These are phyloP conservation scores for Polyrhizophydium stewartii DNA, from an alignment of 371 early-diverging fungal species.

Conservation along the genomic window DNA sequence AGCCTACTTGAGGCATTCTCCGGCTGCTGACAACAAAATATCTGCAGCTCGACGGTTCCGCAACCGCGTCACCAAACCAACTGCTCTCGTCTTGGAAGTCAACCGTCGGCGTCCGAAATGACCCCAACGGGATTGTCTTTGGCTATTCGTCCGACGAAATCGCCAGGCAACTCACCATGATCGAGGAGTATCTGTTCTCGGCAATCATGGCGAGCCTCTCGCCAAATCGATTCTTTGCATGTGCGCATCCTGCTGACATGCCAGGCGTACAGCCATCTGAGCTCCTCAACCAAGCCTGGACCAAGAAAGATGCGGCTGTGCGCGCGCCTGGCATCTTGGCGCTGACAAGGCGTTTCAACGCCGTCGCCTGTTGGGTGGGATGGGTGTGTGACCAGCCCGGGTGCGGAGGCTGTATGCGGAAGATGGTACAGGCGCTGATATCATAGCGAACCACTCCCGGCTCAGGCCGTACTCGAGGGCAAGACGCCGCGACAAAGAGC, in stretches of 20 bases:
- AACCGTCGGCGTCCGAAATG: background rate
- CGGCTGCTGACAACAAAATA: too few species aligned
- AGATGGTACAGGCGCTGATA: too few species aligned
- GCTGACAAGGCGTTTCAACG: conserved; percentile 51
- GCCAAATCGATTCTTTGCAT: background rate
- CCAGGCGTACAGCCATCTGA: conserved; percentile 38
- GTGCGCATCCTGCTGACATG: background rate
- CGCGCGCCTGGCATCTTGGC: conserved; percentile 29
- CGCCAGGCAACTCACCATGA: conserved; percentile 62
- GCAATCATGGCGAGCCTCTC: conserved; percentile 34
- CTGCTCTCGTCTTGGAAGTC: background rate
- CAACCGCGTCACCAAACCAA: background rate
- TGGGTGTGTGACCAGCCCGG: conserved; percentile 16
- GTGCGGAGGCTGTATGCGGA: too few species aligned
- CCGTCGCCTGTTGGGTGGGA: conserved; percentile 39
- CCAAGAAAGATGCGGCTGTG: conserved; percentile 11
- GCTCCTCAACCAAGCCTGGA: conserved; percentile 51
- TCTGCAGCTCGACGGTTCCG: background rate
- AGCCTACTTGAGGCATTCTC: too few species aligned
- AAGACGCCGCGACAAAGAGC: conserved; percentile 18
- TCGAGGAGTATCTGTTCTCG: conserved; percentile 54
- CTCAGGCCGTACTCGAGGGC: conserved; percentile 16
- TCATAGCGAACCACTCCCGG: too few species aligned
- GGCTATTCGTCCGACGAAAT: conserved; percentile 34
- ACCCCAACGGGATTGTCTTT: conserved; percentile 9